These are phyloP conservation scores for Globisporangium radiosum DNA, from an alignment of 352 stramenopile species.

Conservation along the genomic window DNA sequence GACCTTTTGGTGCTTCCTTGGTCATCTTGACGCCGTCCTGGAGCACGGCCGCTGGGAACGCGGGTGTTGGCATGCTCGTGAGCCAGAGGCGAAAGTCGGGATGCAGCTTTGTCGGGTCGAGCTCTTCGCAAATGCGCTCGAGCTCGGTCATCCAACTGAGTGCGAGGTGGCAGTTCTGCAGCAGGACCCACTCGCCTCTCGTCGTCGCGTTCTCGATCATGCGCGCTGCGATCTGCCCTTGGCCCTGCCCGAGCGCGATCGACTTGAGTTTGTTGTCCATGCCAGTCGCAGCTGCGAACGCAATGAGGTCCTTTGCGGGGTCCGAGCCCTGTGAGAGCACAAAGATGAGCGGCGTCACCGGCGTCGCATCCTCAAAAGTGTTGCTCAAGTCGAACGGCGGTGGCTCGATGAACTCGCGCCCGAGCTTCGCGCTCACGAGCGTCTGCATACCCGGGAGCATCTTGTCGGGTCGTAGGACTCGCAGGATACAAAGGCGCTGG, in stretches of 20 bases:
- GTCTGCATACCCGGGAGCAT: constrained; percentile 87
- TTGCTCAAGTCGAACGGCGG: constrained; percentile 88
- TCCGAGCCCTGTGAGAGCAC: constrained; percentile 92
- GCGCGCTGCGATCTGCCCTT: constrained; percentile 84
- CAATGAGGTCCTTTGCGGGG: constrained; percentile 90
- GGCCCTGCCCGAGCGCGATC: constrained; percentile 91
- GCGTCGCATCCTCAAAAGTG: constrained; percentile 87
- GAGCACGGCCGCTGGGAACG: constrained; percentile 89
- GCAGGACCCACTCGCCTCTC: constrained; percentile 91
- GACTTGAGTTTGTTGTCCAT: constrained; percentile 90
- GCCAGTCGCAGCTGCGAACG: constrained; percentile 80
- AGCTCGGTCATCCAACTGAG: constrained; percentile 94
- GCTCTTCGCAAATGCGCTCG: constrained; percentile 91
- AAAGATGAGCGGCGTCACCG: constrained; percentile 90
- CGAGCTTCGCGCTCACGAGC: constrained; percentile 85
- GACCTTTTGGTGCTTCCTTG: constrained; percentile 92
- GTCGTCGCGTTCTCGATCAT: constrained; percentile 88
- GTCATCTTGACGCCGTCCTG: constrained; percentile 97
- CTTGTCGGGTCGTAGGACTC: constrained; percentile 73
- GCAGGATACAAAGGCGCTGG: constrained; percentile 76
- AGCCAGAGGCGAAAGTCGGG: constrained; percentile 94
- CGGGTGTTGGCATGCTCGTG: constrained; percentile 81
- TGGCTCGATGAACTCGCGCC: constrained; percentile 87
- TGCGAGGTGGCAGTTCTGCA: constrained; percentile 94
- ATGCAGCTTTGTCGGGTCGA: constrained; percentile 75